These are phyloP conservation scores for Kwoniella bestiolae DNA, from an alignment of 768 basidiomycete species.

Conservation along the genomic window DNA sequence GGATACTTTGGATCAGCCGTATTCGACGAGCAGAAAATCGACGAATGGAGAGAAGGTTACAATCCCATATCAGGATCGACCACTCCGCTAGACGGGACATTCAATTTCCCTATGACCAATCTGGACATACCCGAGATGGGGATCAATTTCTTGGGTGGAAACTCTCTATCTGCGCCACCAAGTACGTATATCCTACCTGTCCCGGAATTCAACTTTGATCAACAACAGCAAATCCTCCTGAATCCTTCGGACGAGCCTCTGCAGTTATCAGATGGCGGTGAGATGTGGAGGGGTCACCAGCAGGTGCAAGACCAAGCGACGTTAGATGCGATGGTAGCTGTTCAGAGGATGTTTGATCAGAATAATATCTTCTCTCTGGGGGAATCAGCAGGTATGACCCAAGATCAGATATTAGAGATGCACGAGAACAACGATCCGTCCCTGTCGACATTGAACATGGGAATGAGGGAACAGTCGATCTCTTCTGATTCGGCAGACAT, in stretches of 20 bases:
- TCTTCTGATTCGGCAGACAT: not conserved
- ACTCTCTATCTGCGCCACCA: conserved; percentile 9
- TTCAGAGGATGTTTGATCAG: conserved; percentile 26
- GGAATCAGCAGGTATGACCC: conserved; percentile 28
- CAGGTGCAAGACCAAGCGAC: conserved; percentile 4
- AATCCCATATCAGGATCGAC: conserved; percentile 12
- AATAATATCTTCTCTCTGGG: conserved; percentile 33
- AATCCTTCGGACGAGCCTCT: too few species aligned
- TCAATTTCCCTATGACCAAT: not conserved
- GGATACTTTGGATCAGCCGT: not conserved
- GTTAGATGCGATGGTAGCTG: conserved; percentile 8
- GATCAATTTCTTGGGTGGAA: not conserved
- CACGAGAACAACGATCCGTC: conserved; percentile 19
- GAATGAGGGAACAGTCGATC: not conserved
- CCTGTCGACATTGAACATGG: not conserved
- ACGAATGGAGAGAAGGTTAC: conserved; percentile 11
- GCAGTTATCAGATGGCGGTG: too few species aligned
- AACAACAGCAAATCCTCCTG: not conserved
- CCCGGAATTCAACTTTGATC: conserved; percentile 12
- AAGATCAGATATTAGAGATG: conserved; percentile 24
- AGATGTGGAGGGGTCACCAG: too few species aligned
- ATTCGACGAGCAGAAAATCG: conserved; percentile 7
- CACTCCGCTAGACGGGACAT: conserved; percentile 17
- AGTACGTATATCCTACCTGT: conserved; percentile 13
- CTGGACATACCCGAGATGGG: conserved; percentile 3